Percentiles rank a stretch among this genome's conserved stretches.
Conservation (phyloP, 306 rosid genomes). For the Malus domestica region ASM211411v1 NC_041804.1:20198001-20198500, state of each 20-base stretch:
- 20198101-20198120: slow-evolving; percentile 93
- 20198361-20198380: slow-evolving; percentile 96
- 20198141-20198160: slow-evolving; percentile 97
- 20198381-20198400: slow-evolving; percentile 98
- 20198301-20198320: slow-evolving; percentile 98
- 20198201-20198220: slow-evolving; percentile 90
- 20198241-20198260: slow-evolving; percentile 98
- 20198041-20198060: slow-evolving; percentile 83
- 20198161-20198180: slow-evolving; percentile 94
- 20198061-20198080: slow-evolving; percentile 91
- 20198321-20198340: slow-evolving; percentile 86
- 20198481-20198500: slow-evolving; percentile 78
- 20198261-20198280: slow-evolving; percentile 86
- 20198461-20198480: slow-evolving; percentile 94
- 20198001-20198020: slow-evolving; percentile 71
- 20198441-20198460: slow-evolving; percentile 97
- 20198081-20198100: slow-evolving; percentile 96
- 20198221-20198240: slow-evolving; percentile 98
- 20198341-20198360: slow-evolving; percentile 95
- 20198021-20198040: slow-evolving; percentile 87
- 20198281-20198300: slow-evolving; percentile 93
- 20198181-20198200: slow-evolving; percentile 93
- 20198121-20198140: slow-evolving; percentile 91
- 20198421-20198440: slow-evolving; percentile 84
- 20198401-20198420: slow-evolving; percentile 82